A percentile compares a stretch with the other conserved stretches of the same genome.
These are phyloP conservation scores for Fusarium longipes DNA, from an alignment of 2,329 filamentous ascomycete species.

Conservation along the genomic window DNA sequence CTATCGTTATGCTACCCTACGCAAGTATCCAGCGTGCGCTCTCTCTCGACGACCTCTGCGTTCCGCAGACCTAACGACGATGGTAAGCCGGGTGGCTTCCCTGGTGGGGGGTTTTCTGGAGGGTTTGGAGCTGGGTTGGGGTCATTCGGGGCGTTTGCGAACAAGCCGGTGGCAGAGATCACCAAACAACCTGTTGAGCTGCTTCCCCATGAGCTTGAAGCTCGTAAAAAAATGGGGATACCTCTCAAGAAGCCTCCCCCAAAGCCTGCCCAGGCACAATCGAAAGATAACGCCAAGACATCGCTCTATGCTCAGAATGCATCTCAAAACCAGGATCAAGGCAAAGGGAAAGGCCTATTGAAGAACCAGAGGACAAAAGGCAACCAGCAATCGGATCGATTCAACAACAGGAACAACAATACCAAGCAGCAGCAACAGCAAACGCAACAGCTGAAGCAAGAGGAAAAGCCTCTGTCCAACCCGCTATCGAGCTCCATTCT, in stretches of 20 bases:
- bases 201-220: conserved; percentile 55
- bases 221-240: conserved; percentile 47
- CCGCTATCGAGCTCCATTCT: conserved; percentile 47
- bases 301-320: background rate
- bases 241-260: conserved; percentile 29
- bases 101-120: conserved; percentile 37
- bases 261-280: conserved; percentile 4
- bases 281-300: conserved; percentile 11
- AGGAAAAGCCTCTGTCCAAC: background rate
- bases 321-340: conserved; percentile 10
- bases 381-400: conserved; percentile 2
- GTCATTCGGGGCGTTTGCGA: conserved; percentile 42
- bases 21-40: conserved; percentile 30
- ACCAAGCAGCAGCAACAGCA: conserved; percentile 11
- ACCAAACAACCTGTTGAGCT: conserved; percentile 36
- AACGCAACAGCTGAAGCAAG: background rate
- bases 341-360: background rate
- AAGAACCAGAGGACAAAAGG: conserved; percentile 3
- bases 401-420: background rate
- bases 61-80: conserved; percentile 37
- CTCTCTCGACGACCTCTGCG: conserved; percentile 46
- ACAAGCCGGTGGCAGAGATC: conserved; percentile 8
- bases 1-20: conserved; percentile 3
- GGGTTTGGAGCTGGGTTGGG: conserved; percentile 39
- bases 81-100: conserved; percentile 40